Evolutionary conservation across 202 grass and related monocot genomes (phyloP), one percentile per base, ranked within the genome.

Genomic region (Zoysia matrella): DNA sequence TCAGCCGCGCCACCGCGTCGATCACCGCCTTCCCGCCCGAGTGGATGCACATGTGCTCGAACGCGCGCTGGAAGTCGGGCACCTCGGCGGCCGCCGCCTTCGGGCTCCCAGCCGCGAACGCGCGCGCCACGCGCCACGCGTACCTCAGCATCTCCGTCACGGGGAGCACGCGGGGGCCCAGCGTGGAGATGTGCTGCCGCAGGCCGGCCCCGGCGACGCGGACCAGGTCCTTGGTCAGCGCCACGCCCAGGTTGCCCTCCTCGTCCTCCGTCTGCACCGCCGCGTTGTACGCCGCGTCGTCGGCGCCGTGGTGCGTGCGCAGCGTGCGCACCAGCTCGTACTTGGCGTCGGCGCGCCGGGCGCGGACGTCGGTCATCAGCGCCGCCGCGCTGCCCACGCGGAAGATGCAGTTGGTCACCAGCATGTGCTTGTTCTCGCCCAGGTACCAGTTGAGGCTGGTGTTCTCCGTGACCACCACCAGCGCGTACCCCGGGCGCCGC

Each of bases 31-130:
- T 94, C 41, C 95, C 92, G 13, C 95, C 92, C 0, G 92, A 86
- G 74, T 98, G 92, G 78, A 98, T 86, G 92, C 95, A 97, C 68
- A 97, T 91, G 84, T 97, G 95, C 84, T 94, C 90, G 84, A 97
- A 97, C 16, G 90, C 95, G 5, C 61, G 68, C 69, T 81, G 91
- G 90, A 98, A 98, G 72, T 94, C 84, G 7, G 92, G 95, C 79
- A 91, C 90, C 39, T 76, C 52, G 10, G 77, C 80, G 64, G 72
- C 82, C 22, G 78, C 78, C 2, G 62, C 65, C 75, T 91, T 87
- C 1, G 68, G 22, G 60, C 75, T 80, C 0, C 85, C 80, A 0
- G 57, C 73, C 11, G 76, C 11, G 68, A 72, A 86, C 12, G 62
- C 63, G 2, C 71, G 65, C 13, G 47, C 83, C 57, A 86, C 86